These are phyloP conservation scores for Clavariopsis aquatica DNA, from an alignment of 495 filamentous ascomycete species.

Conservation along the genomic window DNA sequence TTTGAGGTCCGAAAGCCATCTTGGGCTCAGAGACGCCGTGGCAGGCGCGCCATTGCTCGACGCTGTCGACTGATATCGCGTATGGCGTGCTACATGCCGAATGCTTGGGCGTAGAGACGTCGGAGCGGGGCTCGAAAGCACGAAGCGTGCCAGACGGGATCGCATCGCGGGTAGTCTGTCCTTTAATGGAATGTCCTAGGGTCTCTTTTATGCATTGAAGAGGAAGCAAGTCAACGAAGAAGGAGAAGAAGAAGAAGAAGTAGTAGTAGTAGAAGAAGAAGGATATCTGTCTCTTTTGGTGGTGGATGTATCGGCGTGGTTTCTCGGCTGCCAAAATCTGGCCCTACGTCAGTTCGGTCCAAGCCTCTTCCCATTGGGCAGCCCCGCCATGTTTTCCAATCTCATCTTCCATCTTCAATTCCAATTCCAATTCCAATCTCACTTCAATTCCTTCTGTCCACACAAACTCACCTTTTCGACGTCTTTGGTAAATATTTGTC, in stretches of 20 bases:
- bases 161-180: constrained; percentile 4
- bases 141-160: not conserved
- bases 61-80: constrained; percentile 17
- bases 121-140: not conserved
- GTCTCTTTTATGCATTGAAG: not conserved
- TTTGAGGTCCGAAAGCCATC: constrained; percentile 78
- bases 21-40: constrained; percentile 44
- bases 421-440: too few species aligned
- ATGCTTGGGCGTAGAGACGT: not conserved
- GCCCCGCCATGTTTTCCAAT: constrained; percentile 6
- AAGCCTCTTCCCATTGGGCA: constrained; percentile 3
- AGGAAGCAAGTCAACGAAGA: too few species aligned
- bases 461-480: not conserved
- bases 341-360: constrained; percentile 22
- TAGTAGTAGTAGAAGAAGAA: too few species aligned
- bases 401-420: not conserved
- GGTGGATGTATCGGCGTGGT: not conserved
- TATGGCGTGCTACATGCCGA: constrained; percentile 2
- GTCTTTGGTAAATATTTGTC: not conserved
- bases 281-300: too few species aligned
- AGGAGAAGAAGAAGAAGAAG: too few species aligned
- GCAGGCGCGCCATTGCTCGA: constrained; percentile 11
- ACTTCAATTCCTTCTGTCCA: not conserved
- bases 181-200: not conserved
- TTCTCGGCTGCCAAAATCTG: constrained; percentile 1